Evolutionary conservation across 345 rosid species (phyloP).

Genomic region (Moricandia arvensis): DNA sequence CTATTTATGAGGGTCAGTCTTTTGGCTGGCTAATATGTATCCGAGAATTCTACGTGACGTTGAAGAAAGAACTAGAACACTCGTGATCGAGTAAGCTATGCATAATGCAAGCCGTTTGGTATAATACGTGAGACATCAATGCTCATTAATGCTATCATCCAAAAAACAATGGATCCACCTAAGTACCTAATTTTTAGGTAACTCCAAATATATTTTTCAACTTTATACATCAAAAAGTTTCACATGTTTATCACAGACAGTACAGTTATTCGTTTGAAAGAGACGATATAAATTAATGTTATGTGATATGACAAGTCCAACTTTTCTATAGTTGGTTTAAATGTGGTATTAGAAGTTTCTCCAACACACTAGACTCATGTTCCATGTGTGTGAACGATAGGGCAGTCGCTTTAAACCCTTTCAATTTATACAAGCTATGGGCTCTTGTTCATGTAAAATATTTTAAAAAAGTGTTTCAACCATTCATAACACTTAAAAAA

Average conservation of each 20-base stretch:
- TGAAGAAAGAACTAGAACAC: neutral
- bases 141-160: conserved; percentile 8
- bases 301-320: neutral
- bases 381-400: neutral
- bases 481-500: neutral
- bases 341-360: neutral
- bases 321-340: neutral
- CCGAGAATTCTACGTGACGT: neutral
- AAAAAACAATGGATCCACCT: conserved; percentile 11
- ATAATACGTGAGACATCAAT: neutral
- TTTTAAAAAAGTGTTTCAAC: neutral
- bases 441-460: neutral
- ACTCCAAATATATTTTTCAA: conserved; percentile 5
- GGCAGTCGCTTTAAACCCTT: neutral
- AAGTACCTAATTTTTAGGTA: conserved; percentile 4
- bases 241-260: conserved; percentile 8
- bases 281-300: neutral
- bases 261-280: neutral
- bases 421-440: neutral
- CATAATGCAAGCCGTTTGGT: neutral
- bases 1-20: neutral
- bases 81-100: neutral
- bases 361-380: neutral
- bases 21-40: neutral
- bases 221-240: conserved; percentile 3